Evolutionary conservation across 2,329 filamentous ascomycete species (phyloP), one percentile per base, ranked within the genome.

Genomic region (Cryphonectria radicalis): DNA sequence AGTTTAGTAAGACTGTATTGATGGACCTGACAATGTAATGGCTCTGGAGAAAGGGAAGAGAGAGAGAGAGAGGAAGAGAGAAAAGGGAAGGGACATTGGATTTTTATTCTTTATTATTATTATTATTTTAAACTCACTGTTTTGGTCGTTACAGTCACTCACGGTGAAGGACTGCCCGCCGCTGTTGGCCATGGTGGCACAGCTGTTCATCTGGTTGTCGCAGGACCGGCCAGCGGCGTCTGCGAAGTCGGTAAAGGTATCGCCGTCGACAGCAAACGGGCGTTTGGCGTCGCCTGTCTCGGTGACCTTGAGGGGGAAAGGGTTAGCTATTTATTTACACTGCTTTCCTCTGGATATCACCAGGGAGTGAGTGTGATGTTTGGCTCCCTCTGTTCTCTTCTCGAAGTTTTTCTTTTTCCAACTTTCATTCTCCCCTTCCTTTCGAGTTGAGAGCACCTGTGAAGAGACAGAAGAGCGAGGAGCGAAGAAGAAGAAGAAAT

Each of bases 181-280:
- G 59, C 76, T 78, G 73, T 86, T 86, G 46, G 83, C 83, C 28
- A 77, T 66, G 35, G 82, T 73, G n/a, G 82, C 81, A 71, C 85
- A 87, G 25, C 76, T 77, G 74, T 87, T 86, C 76, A 84, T 82
- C 76, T 87, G 85, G 74, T 83, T 83, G 74, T 85, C 83, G 77
- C 85, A 87, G 1, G 83, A 80, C 32, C 83, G 79, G 68, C 81
- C 79, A 7, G 81, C 80, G 0, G 85, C 85, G 13, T 80, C 78
- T 35, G 75, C 43, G 75, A 83, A 87, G 76, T 84, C 81, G 69
- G 78, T 75, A 84, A 86, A 86, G 0, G 82, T 85, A 70, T 83
- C 79, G 22, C 82, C 83, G 55, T 80, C 77, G 3, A 85, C 83
- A 66, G 79, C 78, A 72, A 84, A 86, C 2, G 82, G 84, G 57